phyloP scores from a whole-genome alignment of 805 yeast species.

The Myxozyma nipponensis region DNA sequence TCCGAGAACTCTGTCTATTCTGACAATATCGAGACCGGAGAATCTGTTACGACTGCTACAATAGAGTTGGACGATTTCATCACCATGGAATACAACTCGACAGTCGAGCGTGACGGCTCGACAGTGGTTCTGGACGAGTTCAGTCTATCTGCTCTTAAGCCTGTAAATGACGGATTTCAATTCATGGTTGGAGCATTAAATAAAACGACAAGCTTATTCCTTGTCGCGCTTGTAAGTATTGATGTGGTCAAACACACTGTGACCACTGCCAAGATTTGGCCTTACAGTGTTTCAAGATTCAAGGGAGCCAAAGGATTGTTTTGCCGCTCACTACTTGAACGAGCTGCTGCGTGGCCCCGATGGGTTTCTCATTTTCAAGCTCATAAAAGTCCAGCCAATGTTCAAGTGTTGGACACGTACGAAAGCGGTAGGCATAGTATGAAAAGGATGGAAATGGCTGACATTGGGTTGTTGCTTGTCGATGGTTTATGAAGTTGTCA shows the following conservation, averaged over 20 bases:
- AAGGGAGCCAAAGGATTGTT: not conserved
- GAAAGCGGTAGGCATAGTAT: constrained; percentile 6
- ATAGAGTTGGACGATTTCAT: constrained; percentile 19
- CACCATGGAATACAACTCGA: not conserved
- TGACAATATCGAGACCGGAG: not conserved
- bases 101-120: not conserved
- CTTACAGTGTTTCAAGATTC: constrained; percentile 10
- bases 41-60: constrained; percentile 1
- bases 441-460: constrained; percentile 8
- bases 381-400: not conserved
- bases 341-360: not conserved
- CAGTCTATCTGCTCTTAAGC: constrained; percentile 4
- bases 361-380: not conserved
- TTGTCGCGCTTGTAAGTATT: constrained; percentile 7
- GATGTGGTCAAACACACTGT: constrained; percentile 6
- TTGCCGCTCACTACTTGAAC: not conserved
- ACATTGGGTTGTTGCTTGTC: constrained; percentile 6
- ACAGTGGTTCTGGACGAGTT: constrained; percentile 8
- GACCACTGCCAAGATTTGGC: constrained; percentile 5
- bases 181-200: constrained; percentile 18
- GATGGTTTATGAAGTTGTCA: not conserved
- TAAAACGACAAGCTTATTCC: constrained; percentile 1
- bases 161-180: constrained; percentile 9
- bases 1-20: too few relatives aligned
- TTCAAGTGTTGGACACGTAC: constrained; percentile 13